Base-by-base conservation (phyloP, 805 yeast species). In the Hermanozyma aechmeae region DNA sequence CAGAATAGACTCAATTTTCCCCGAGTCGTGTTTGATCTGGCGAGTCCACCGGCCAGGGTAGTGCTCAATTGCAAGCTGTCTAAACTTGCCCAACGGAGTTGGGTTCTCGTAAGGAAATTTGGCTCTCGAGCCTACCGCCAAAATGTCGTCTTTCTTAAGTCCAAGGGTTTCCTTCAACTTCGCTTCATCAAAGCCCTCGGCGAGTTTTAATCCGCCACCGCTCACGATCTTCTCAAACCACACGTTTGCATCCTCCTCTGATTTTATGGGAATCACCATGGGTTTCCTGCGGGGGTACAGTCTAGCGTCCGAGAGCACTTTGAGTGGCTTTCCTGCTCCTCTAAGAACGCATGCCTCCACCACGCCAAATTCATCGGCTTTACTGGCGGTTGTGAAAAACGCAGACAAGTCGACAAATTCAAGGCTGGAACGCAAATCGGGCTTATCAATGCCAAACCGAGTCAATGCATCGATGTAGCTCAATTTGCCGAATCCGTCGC, bases 381-480 rank as follows among this genome's bases (percentile, higher is more conserved):
- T 38, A 13, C 46, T 48, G 2, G 33, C 51, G 5, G 59, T 50
- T 0, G 4, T 12, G 14, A 68, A 65, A 31, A 43, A 61, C 4
- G 49, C 51, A 2, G 70, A 53, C n/a, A 85, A 38, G 31, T 71
- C 64, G 1, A 43, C 33, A 24, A 85, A 70, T 19, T 62, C 48
- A 18, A 84, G 39, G 1, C 58, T 47, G 0, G 81, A 78, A 36
- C 96, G 65, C 39, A 92, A 55, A 51, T 92, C 97, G 0, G 98
- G 98, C 51, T 92, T 92, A 50, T 92, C 98, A 29, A 87, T 81
- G 11, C 98, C 98, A 46, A 75, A 92, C 13, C 56, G 61, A 2
- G 71, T 48, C 52, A 92, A 63, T 0, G 85, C 95, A 3, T 82
- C 79, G 1, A 51, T 40, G 45, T 92, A 92, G 1, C 72, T 58